Evolutionary conservation across 1,139 yeast genomes (phyloP), one percentile per base, ranked within the genome.

Genomic region (Pichia kudriavzevii): DNA sequence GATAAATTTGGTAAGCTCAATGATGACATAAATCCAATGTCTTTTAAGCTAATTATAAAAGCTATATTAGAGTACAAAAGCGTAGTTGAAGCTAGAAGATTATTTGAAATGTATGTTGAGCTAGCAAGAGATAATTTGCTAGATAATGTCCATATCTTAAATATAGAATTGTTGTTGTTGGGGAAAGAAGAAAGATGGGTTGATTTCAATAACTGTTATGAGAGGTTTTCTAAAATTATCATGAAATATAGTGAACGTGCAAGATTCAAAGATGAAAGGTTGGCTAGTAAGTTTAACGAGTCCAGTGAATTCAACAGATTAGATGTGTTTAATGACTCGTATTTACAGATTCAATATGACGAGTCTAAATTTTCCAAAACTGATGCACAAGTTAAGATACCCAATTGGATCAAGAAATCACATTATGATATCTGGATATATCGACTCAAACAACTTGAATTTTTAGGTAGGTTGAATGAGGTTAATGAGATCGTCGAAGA

Each of bases 121-220:
- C 34, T 38, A 20, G 42, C 53, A 4, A 41, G 40, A 5, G 30
- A 40, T 7, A 47, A 50, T 26, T 22, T 52, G 8, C 29, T 45
- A 18, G 50, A 53, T 26, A 45, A 53, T 40, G 26, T 53, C 7
- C 50, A 51, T 28, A 40, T 53, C 20, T 40, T 53, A 15, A 40
- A 45, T 25, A 35, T 39, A 12, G 58, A 53, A 34, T 38, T 55
- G 27, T 28, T 49, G 41, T 26, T 55, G 18, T 35, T 53, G 12
- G 58, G 55, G 7, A 50, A 47, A 30, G 59, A 54, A 35, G 38
- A 40, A 21, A 47, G 57, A 18, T 54, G 59, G 59, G 40, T 42
- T 30, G 59, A 53, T 22, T 53, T 54, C 37, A 50, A 49, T 19
- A 43, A 43, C 14, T 44, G 50, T 26, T 52, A 50, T 34, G 39